Conservation (phyloP, 768 basidiomycete genomes). For the Mycena vitilis region DNA sequence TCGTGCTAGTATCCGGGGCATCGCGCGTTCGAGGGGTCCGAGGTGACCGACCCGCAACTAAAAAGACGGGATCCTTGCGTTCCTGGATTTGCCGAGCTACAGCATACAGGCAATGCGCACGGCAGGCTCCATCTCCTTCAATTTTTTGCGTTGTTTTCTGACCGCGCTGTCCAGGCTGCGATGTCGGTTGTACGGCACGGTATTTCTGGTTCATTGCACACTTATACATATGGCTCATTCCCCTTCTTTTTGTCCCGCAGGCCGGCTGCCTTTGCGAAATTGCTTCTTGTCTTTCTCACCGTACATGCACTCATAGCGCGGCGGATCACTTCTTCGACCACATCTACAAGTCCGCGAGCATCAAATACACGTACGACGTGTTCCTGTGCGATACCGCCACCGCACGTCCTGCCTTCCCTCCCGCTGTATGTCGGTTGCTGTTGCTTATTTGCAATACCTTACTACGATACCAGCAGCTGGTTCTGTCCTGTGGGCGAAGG, state of each 20-base stretch:
- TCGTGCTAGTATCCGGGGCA: constrained; percentile 82
- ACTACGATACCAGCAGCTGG: too few species aligned
- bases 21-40: constrained; percentile 82
- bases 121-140: constrained; percentile 44
- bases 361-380: constrained; percentile 73
- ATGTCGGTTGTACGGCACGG: constrained; percentile 64
- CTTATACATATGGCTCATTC: background rate
- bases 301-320: constrained; percentile 47
- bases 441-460: too few species aligned
- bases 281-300: constrained; percentile 13
- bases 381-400: constrained; percentile 80
- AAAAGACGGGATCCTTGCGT: constrained; percentile 59
- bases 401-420: too few species aligned
- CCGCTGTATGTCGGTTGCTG: too few species aligned
- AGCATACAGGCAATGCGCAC: constrained; percentile 88
- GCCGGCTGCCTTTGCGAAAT: constrained; percentile 59
- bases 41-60: too few species aligned
- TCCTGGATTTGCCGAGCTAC: constrained; percentile 83
- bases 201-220: constrained; percentile 54
- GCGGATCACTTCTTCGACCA: constrained; percentile 77
- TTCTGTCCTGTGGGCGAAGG: too few species aligned
- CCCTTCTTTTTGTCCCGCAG: constrained; percentile 34
- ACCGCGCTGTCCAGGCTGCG: constrained; percentile 56
- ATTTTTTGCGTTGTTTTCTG: background rate
- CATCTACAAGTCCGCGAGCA: constrained; percentile 65